Conservation (phyloP, 108 stramenopile genomes). For the Chaetoceros tenuissimus region DNA sequence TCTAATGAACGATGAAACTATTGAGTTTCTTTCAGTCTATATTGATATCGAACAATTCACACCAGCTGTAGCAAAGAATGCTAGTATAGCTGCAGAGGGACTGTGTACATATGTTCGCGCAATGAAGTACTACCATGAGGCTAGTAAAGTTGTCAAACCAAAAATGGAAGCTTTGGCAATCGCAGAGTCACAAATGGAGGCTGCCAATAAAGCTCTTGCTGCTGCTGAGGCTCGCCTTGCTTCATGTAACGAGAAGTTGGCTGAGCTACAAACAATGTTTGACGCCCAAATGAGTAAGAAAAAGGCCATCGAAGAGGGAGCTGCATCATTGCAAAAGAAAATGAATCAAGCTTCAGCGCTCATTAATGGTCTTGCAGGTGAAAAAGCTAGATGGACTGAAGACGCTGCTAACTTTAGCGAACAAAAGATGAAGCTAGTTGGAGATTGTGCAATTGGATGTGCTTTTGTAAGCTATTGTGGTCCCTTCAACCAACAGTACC, state of each 20-base stretch:
- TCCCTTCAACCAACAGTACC: constrained; percentile 87
- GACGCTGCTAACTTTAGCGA: constrained; percentile 82
- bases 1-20: constrained; percentile 86
- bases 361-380: constrained; percentile 79
- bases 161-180: constrained; percentile 83
- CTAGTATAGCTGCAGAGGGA: constrained; percentile 81
- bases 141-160: constrained; percentile 90
- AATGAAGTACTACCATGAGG: constrained; percentile 87
- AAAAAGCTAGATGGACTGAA: constrained; percentile 81
- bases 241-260: constrained; percentile 59
- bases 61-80: constrained; percentile 74
- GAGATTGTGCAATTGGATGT: constrained; percentile 84
- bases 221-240: constrained; percentile 63
- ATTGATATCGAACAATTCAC: constrained; percentile 66
- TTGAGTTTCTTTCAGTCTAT: constrained; percentile 83
- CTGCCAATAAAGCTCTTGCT: constrained; percentile 68
- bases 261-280: constrained; percentile 67
- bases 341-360: constrained; percentile 83
- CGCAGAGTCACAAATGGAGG: constrained; percentile 78
- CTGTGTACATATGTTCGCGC: constrained; percentile 84
- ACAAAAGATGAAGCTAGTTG: constrained; percentile 74
- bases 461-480: constrained; percentile 89
- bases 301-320: constrained; percentile 71
- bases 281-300: constrained; percentile 76
- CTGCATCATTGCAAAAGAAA: constrained; percentile 66